Evolutionary conservation across 805 yeast genomes (phyloP), one percentile per base, ranked within the genome.

Genomic region (Cyberlindnera nakhonratchasimensis): DNA sequence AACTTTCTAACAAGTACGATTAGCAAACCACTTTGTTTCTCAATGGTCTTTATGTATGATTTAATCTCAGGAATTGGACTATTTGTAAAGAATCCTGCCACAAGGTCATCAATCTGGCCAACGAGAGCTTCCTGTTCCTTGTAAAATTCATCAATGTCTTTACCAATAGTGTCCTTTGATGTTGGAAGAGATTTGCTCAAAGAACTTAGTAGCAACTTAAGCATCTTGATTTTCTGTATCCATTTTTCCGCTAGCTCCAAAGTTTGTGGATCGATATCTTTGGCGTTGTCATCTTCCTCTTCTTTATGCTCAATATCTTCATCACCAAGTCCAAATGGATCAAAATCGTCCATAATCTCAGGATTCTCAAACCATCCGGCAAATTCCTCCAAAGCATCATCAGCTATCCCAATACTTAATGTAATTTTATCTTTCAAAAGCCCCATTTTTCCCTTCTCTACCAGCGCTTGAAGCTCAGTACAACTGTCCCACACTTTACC

Each of bases 401-500:
- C 73, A 6, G 82, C 66, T 42, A 84, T 56, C 2, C 56, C 49
- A 20, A 74, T 63, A 10, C 73, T 67, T 39, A 66, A 65, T 42
- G 64, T 67, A 4, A 83, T 62, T 40, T 71, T 73, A 23, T 52
- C 51, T 26, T 72, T 74, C 39, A 84, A 61, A 2, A 79, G 54
- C 2, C 80, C 83, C 14, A 77, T 47, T 37, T 77, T 72, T 0
- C 88, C 88, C 19, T 58, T 62, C 17, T 65, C 63, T 5, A 75
- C 52, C 16, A 75, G 55, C 8, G 62, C 58, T 10, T 62, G 59
- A 8, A 84, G 39, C 0, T 56, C 52, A 42, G 80, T 85, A 57
- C 89, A 82, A 25, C 66, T 59, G n/a, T 77, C 70, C 95, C 95
- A 86, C 4, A 86, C 67, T 55, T 74, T 73, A 13, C 89, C 93